These are phyloP conservation scores for Ceratocystis diversiconidia DNA, from an alignment of 2,329 filamentous ascomycete genomes.

Conservation along the genomic window DNA sequence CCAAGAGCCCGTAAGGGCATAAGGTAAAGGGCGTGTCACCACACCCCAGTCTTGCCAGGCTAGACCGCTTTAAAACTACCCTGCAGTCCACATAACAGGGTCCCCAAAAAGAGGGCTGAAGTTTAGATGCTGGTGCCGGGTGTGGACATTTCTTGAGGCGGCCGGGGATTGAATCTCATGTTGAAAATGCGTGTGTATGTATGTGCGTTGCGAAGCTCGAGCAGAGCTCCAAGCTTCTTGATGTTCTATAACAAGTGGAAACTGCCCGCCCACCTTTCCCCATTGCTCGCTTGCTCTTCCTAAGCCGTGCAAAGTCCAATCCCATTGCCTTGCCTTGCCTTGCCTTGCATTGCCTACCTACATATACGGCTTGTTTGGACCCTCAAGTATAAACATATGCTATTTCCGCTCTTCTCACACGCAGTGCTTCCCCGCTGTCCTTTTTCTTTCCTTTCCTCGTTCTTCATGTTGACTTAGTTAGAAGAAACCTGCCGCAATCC, in stretches of 20 bases:
- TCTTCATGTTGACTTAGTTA: not conserved
- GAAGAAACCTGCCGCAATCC: not conserved
- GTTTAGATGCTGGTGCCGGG: not conserved
- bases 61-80: not conserved
- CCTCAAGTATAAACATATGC: not conserved
- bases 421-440: too few relatives aligned
- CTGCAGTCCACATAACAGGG: not conserved
- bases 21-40: too few relatives aligned
- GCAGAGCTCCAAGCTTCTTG: not conserved
- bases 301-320: not conserved
- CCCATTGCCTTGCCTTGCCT: too few relatives aligned
- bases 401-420: too few relatives aligned
- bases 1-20: too few relatives aligned
- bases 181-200: too few relatives aligned
- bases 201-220: not conserved
- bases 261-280: not conserved
- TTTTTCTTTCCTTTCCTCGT: too few relatives aligned
- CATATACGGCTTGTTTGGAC: not conserved
- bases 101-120: not conserved
- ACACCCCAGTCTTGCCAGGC: not conserved
- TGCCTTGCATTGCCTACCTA: not conserved
- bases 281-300: not conserved
- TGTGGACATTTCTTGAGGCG: not conserved
- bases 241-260: not conserved
- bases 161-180: too few relatives aligned